These are phyloP conservation scores for Cercospora citrullina DNA, from an alignment of 2,329 filamentous ascomycete species.

Conservation along the genomic window DNA sequence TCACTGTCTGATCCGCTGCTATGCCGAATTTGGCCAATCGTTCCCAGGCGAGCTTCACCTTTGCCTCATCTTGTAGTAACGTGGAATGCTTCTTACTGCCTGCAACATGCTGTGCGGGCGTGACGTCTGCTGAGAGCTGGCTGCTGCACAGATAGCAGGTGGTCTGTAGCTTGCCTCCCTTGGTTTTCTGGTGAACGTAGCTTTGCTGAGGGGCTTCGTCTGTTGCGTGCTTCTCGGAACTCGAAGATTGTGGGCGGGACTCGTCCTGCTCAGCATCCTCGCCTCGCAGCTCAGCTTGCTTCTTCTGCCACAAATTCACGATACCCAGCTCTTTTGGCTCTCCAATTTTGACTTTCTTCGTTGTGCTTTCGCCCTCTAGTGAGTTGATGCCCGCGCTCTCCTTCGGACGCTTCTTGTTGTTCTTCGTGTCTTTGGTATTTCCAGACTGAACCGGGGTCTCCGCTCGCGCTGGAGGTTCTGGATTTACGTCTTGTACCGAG, in stretches of 20 bases:
- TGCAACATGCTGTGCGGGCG: conserved; percentile 59
- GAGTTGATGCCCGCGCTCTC: conserved; percentile 10
- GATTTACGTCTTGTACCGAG: conserved; percentile 25
- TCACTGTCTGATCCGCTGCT: conserved; percentile 23
- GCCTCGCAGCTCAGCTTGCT: conserved; percentile 31
- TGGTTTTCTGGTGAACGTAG: conserved; percentile 18
- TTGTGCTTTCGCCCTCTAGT: conserved; percentile 44
- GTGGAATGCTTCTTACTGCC: conserved; percentile 58
- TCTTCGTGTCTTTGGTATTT: conserved; percentile 18
- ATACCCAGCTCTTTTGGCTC: conserved; percentile 34
- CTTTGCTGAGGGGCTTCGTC: conserved; percentile 15
- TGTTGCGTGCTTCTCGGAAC: conserved; percentile 13
- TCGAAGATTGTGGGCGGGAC: conserved; percentile 17
- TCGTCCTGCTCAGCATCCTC: conserved; percentile 16
- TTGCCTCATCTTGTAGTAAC: conserved; percentile 55
- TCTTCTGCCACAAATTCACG: conserved; percentile 33
- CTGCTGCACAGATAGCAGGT: conserved; percentile 34
- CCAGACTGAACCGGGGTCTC: not conserved
- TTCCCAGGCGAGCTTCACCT: conserved; percentile 39
- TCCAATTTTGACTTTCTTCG: conserved; percentile 56
- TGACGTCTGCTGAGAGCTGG: conserved; percentile 18
- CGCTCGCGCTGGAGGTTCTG: conserved; percentile 20
- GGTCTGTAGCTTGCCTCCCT: conserved; percentile 17
- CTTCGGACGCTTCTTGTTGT: conserved; percentile 24
- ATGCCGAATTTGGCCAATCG: conserved; percentile 25